A percentile compares a stretch with the other conserved stretches of the same genome.
phyloP scores from a whole-genome alignment of 2,329 filamentous ascomycete genomes.

The Exophiala calicioides region DNA sequence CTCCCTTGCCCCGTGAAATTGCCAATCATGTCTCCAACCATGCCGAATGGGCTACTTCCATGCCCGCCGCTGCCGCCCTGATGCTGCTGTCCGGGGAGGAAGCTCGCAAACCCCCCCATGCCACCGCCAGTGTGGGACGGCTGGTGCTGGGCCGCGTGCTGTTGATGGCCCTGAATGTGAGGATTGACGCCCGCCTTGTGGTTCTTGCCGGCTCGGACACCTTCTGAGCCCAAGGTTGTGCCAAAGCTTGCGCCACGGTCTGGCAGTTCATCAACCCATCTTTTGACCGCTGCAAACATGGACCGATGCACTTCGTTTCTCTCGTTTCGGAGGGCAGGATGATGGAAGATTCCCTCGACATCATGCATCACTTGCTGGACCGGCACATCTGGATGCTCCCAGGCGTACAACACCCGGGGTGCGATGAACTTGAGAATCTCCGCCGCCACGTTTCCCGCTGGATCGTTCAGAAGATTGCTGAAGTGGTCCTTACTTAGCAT shows the following conservation, averaged over 20 bases:
- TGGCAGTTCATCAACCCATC: slow-evolving; percentile 72
- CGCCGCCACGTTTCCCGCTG: slow-evolving; percentile 71
- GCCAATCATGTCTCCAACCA: slow-evolving; percentile 23
- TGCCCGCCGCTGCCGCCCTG: slow-evolving; percentile 7
- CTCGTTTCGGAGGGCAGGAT: slow-evolving; percentile 78
- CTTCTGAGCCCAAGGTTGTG: slow-evolving; percentile 75
- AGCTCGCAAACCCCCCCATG: slow-evolving; percentile 19
- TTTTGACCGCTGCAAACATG: slow-evolving; percentile 85
- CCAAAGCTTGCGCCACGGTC: slow-evolving; percentile 69
- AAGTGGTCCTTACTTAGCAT: slow-evolving; percentile 85
- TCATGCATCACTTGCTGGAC: slow-evolving; percentile 83
- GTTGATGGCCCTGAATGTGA: slow-evolving; percentile 16
- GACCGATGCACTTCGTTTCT: slow-evolving; percentile 75
- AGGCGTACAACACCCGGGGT: slow-evolving; percentile 85
- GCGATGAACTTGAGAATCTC: slow-evolving; percentile 83
- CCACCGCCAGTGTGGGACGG: slow-evolving; percentile 17
- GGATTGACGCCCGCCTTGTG: slow-evolving; percentile 53
- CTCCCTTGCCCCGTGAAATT: slow-evolving; percentile 19
- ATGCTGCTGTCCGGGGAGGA: slow-evolving; percentile 21
- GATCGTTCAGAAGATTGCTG: slow-evolving; percentile 74
- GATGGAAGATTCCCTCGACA: slow-evolving; percentile 81
- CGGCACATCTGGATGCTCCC: slow-evolving; percentile 82
- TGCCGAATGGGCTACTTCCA: slow-evolving; percentile 18
- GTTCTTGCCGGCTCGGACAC: slow-evolving; percentile 80
- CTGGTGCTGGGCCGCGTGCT: slow-evolving; percentile 3